These are phyloP conservation scores for Aspergillus olivimuriae DNA, from an alignment of 495 filamentous ascomycete genomes.

Conservation along the genomic window DNA sequence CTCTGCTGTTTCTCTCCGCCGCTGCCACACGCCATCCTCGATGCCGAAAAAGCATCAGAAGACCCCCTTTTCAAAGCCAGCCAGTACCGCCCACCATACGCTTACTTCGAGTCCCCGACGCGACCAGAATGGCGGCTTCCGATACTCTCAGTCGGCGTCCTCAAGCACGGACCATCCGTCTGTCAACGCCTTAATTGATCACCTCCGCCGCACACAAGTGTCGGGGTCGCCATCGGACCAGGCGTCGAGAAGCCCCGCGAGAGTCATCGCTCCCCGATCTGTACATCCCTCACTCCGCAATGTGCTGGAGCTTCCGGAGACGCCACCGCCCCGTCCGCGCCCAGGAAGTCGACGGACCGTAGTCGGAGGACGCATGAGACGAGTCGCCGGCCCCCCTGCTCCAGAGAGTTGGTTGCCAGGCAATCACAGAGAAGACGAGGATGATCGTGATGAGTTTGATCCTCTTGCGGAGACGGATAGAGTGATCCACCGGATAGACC, in stretches of 20 bases:
- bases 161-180: slow-evolving; percentile 21
- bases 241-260: slow-evolving; percentile 8
- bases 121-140: slow-evolving; percentile 23
- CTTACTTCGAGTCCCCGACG: slow-evolving; percentile 20
- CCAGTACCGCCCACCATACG: slow-evolving; percentile 33
- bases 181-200: slow-evolving; percentile 44
- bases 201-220: slow-evolving; percentile 42
- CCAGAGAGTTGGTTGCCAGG: slow-evolving; percentile 65
- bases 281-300: slow-evolving; percentile 50
- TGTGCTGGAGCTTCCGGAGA: slow-evolving; percentile 65
- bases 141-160: slow-evolving; percentile 15
- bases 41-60: slow-evolving; percentile 46
- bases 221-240: slow-evolving; percentile 14
- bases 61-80: slow-evolving; percentile 26
- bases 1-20: slow-evolving; percentile 4
- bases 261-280: slow-evolving; percentile 27
- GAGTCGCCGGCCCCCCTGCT: slow-evolving; percentile 60
- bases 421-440: slow-evolving; percentile 11
- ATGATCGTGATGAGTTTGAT: slow-evolving; percentile 1
- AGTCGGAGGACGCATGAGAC: slow-evolving; percentile 36
- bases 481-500: slow-evolving; percentile 28
- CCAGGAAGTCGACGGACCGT: slow-evolving; percentile 36
- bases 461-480: slow-evolving; percentile 3
- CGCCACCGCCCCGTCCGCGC: slow-evolving; percentile 59
- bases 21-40: slow-evolving; percentile 16